Evolutionary conservation across 2,329 filamentous ascomycete genomes (phyloP).

Genomic region (Fusarium pininemorale): DNA sequence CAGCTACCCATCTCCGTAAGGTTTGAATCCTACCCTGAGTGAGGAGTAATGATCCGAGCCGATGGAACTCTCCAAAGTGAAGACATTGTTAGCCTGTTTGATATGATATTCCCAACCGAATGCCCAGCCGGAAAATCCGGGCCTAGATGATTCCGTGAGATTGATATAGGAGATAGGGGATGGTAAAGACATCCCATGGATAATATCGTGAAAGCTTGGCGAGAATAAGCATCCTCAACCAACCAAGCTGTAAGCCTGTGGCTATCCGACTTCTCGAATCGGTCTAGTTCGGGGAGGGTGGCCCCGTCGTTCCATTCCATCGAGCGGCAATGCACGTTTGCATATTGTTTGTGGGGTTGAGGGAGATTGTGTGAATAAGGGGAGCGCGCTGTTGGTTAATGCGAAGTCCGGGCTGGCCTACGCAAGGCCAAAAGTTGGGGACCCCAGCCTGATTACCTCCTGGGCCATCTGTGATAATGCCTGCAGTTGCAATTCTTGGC

Average conservation of each 20-base stretch:
- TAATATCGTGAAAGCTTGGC: slow-evolving; percentile 15
- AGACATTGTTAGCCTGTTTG: background rate
- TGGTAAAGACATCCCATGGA: slow-evolving; percentile 5
- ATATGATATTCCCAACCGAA: background rate
- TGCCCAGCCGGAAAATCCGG: slow-evolving; percentile 12
- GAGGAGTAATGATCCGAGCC: slow-evolving; percentile 4
- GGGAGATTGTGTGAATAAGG: slow-evolving; percentile 27
- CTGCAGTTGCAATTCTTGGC: slow-evolving; percentile 12
- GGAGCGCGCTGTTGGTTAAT: slow-evolving; percentile 18
- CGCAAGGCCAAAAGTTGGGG: slow-evolving; percentile 28
- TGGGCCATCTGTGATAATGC: background rate
- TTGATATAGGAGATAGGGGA: background rate
- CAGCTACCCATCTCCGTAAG: slow-evolving; percentile 1
- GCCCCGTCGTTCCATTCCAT: slow-evolving; percentile 25
- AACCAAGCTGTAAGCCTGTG: background rate
- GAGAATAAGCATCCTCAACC: background rate
- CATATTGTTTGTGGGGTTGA: slow-evolving; percentile 28
- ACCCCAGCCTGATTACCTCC: slow-evolving; percentile 13
- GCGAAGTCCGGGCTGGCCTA: slow-evolving; percentile 9
- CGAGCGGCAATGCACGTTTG: slow-evolving; percentile 31
- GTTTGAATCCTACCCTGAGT: slow-evolving; percentile 12
- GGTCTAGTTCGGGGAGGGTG: slow-evolving; percentile 13
- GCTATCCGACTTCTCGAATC: background rate
- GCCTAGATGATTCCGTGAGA: background rate
- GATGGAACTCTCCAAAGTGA: background rate